A percentile compares a stretch with the other conserved stretches of the same genome.
These are phyloP conservation scores for Colletotrichum theobromicola DNA, from an alignment of 2,329 filamentous ascomycete genomes.

Conservation along the genomic window DNA sequence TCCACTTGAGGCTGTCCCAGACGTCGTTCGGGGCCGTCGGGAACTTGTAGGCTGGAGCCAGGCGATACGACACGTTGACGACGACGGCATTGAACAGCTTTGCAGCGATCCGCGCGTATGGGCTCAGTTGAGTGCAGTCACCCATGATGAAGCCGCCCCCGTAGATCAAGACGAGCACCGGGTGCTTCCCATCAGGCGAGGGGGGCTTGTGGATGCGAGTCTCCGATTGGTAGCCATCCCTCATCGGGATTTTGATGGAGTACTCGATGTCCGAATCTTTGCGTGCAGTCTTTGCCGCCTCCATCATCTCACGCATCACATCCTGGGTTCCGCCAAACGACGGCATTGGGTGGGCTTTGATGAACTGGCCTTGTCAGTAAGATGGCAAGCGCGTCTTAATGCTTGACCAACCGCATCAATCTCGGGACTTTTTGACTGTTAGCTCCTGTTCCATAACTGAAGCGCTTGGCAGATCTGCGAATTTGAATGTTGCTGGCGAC, in stretches of 20 bases:
- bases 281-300: background rate
- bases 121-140: background rate
- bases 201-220: background rate
- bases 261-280: background rate
- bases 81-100: background rate
- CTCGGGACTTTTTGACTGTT: background rate
- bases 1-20: slow-evolving; percentile 35
- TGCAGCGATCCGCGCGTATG: background rate
- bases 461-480: background rate
- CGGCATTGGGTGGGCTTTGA: background rate
- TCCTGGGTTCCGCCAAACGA: background rate
- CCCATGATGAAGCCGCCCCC: slow-evolving; percentile 4
- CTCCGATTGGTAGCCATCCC: background rate
- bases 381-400: background rate
- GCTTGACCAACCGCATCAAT: background rate
- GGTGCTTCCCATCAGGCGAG: background rate
- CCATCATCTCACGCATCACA: background rate
- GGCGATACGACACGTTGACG: slow-evolving; percentile 51
- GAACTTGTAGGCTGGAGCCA: slow-evolving; percentile 51
- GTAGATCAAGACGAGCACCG: slow-evolving; percentile 10
- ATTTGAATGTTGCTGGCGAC: rapidly evolving
- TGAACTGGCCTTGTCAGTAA: background rate
- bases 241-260: background rate
- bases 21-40: slow-evolving; percentile 46
- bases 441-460: background rate